phyloP scores from a whole-genome alignment of 495 filamentous ascomycete genomes.

The Xylona heveae region DNA sequence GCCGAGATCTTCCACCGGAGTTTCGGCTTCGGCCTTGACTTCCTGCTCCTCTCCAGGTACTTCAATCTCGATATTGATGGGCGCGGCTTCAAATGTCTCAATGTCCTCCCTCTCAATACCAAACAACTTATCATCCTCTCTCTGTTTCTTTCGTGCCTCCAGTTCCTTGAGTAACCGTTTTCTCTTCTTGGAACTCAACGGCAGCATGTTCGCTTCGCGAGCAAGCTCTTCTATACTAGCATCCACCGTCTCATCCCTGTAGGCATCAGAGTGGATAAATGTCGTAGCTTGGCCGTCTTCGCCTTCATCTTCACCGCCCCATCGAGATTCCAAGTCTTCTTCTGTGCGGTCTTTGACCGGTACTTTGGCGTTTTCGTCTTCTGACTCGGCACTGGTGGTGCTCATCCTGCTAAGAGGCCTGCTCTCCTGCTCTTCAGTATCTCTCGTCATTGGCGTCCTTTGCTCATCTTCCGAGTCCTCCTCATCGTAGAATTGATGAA shows the following conservation, averaged over 20 bases:
- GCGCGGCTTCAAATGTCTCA: neutral
- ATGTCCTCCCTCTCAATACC: conserved; percentile 28
- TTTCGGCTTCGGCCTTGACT: conserved; percentile 25
- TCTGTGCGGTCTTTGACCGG: too few relatives aligned
- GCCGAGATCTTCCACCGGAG: conserved; percentile 56
- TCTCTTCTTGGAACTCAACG: conserved; percentile 37
- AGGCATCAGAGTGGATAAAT: neutral
- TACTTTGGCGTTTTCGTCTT: conserved; percentile 42
- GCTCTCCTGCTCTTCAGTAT: conserved; percentile 70
- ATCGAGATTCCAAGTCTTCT: too few relatives aligned
- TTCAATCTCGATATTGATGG: neutral
- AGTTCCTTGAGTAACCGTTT: conserved; percentile 42
- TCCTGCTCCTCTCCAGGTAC: conserved; percentile 5
- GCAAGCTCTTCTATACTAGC: conserved; percentile 16
- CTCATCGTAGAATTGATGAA: conserved; percentile 32
- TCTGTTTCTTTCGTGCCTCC: conserved; percentile 44
- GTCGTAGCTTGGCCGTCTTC: too few relatives aligned
- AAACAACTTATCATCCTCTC: conserved; percentile 64
- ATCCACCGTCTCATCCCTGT: conserved; percentile 9
- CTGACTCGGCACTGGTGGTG: conserved; percentile 39
- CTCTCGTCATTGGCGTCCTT: conserved; percentile 35
- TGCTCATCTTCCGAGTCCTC: conserved; percentile 38
- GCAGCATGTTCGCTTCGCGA: conserved; percentile 17
- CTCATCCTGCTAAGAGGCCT: conserved; percentile 60
- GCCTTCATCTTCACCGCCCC: too few relatives aligned